These are phyloP conservation scores for Rhodotorula kratochvilovae DNA, from an alignment of 768 basidiomycete genomes.

Conservation along the genomic window DNA sequence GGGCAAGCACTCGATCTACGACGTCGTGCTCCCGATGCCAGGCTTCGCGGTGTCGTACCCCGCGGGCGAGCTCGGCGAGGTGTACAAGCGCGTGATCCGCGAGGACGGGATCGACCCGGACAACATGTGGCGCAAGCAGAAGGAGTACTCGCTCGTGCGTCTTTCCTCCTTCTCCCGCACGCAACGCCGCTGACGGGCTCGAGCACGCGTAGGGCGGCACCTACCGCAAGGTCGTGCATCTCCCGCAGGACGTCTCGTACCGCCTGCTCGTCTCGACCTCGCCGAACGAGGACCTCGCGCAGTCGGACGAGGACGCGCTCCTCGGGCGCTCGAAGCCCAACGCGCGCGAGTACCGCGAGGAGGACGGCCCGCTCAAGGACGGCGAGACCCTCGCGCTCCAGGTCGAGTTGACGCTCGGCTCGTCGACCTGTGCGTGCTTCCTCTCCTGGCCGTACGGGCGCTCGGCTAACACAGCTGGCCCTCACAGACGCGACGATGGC, in stretches of 20 bases:
- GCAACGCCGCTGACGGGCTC: neutral
- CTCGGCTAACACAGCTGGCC: no score
- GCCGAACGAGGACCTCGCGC: conserved; percentile 83
- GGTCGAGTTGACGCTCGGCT: conserved; percentile 75
- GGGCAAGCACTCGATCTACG: conserved; percentile 74
- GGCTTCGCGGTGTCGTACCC: conserved; percentile 93
- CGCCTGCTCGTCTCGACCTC: conserved; percentile 80
- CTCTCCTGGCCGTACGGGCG: neutral
- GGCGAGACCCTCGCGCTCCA: conserved; percentile 86
- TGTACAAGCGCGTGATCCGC: conserved; percentile 72
- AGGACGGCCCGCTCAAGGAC: conserved; percentile 45
- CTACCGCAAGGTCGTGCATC: conserved; percentile 84
- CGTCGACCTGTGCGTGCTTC: conserved; percentile 63
- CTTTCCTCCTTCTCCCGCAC: neutral
- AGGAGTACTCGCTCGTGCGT: conserved; percentile 49
- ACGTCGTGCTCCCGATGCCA: conserved; percentile 95
- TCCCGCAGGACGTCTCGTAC: conserved; percentile 79
- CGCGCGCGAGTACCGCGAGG: conserved; percentile 48
- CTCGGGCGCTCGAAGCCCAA: conserved; percentile 72
- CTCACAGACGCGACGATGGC: conserved; percentile 78
- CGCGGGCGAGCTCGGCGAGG: conserved; percentile 76
- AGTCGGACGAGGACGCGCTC: conserved; percentile 90
- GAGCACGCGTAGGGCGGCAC: conserved; percentile 71
- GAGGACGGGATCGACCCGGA: conserved; percentile 86
- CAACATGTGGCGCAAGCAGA: conserved; percentile 83